Base-by-base conservation (phyloP, 2,329 filamentous ascomycete genomes). In the Penicillium sp. region DNA sequence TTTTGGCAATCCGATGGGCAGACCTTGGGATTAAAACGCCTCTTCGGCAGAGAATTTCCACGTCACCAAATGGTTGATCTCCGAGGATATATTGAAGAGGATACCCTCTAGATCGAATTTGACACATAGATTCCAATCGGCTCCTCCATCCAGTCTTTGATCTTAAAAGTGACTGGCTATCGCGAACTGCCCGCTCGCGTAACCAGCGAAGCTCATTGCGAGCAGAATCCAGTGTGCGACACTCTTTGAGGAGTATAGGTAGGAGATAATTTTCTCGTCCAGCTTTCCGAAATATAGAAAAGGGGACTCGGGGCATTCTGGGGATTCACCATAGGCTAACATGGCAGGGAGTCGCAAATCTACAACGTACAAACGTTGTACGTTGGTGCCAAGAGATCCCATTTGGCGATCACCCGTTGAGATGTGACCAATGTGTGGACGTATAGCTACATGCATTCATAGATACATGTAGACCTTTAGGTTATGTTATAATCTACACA, bases 51-150 rank as follows among this genome's bases (percentile, higher is more conserved):
- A 81, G 75, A 42, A 99, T 88, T 39, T 96, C 88, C 14, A 97
- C 74, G 4, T 84, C 76, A 0, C 92, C 93, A 74, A 99, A 97
- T 1, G 88, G 94, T 70, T 97, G 91, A 5, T 86, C 86, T 3
- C 91, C 91, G 1, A 99, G 77, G 19, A 97, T 81, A 69, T 97
- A 97, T 71, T 97, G 94, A 32, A 99, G 74, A 1, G 94, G 94
- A 54, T 86, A 82, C 1, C 91, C 91, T n/a, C 62, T 70, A 3
- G 79, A 74, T 55, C 84, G 75, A 42, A 69, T 62, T 18, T 48
- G 47, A 49, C 74, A 80, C 65, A 77, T 71, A 3, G 52, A 59
- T 44, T 59, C 63, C 18, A 81, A 62, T 4, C 68, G 55, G 42
- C 54, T 59, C 39, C 60, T 69, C 69, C 68, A 69, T 59, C 63